Percentiles rank a stretch among this genome's conserved stretches.
phyloP scores from a whole-genome alignment of 805 yeast genomes.

The Candida saitoana region DNA sequence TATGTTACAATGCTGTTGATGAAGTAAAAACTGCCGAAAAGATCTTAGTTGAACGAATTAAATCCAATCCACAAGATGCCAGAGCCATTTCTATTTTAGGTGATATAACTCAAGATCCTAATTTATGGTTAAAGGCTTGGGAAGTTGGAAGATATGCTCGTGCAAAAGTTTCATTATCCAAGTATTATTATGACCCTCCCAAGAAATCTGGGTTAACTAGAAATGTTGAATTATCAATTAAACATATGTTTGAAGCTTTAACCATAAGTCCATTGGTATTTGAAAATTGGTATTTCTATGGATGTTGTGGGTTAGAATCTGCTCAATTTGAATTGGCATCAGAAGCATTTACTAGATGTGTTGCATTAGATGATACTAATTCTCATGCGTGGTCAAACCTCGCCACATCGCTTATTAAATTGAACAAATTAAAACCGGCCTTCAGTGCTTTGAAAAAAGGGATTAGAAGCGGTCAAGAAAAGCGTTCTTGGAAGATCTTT shows the following conservation, averaged over 20 bases:
- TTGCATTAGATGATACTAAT: conserved; percentile 75
- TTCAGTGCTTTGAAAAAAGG: conserved; percentile 83
- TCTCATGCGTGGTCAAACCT: conserved; percentile 89
- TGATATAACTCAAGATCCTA: conserved; percentile 74
- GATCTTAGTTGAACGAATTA: conserved; percentile 52
- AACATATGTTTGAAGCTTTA: conserved; percentile 72
- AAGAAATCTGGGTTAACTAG: conserved; percentile 45
- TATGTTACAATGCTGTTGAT: conserved; percentile 86
- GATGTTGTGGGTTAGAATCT: conserved; percentile 80
- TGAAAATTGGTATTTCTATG: conserved; percentile 89
- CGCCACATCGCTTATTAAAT: conserved; percentile 68
- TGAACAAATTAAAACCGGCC: conserved; percentile 70
- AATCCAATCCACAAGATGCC: conserved; percentile 65
- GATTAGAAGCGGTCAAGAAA: conserved; percentile 58
- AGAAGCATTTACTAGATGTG: conserved; percentile 89
- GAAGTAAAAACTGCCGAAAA: conserved; percentile 62
- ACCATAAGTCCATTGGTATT: conserved; percentile 66
- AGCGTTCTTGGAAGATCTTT: conserved; percentile 84
- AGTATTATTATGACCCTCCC: conserved; percentile 67
- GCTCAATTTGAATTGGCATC: conserved; percentile 72
- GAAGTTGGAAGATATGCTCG: conserved; percentile 72
- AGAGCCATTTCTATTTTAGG: conserved; percentile 82
- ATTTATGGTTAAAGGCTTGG: conserved; percentile 85
- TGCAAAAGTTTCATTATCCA: conserved; percentile 81
- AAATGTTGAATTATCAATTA: conserved; percentile 51